Evolutionary conservation across 2,329 filamentous ascomycete species (phyloP), one percentile per base, ranked within the genome.

Genomic region (Colletotrichum sp.): DNA sequence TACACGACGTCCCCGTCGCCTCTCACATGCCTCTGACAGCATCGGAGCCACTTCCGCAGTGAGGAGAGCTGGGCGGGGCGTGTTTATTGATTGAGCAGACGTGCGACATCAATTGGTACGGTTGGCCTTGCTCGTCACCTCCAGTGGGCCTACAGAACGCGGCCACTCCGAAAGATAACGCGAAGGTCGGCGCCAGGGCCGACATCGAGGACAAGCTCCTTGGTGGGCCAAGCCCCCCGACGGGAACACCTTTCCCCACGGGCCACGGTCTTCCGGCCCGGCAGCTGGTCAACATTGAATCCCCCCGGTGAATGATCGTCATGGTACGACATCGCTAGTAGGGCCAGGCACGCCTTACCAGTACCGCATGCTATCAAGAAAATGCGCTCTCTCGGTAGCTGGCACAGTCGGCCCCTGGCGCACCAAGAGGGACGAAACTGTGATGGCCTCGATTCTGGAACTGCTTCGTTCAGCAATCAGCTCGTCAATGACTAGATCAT

Each of bases 51-150:
- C 44, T 71, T 64, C 24, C 59, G 26, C 16, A 32, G 30, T 15
- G n/a, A 34, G 28, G 49, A 49, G n/a, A 71, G 49, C 68, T 60
- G n/a, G 30, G 32, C 26, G 60, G 67, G 72, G 18, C n/a, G 10
- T 15, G 12, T 63, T 12, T 34, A 15, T 63, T 21, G 18, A 60
- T 34, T 9, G 36, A 57, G 24, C 34, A 26, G 59, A 21, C 28
- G 34, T 26, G 44, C 52, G 44, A 28, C 64, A 68, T 26, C 13
- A 68, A 66, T 71, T 71, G 72, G 72, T 63, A 75, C 68, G 68
- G 72, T 30, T 66, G 60, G 26, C 62, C 9, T 63, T 63, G 57
- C 39, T 52, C 36, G 21, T 34, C 32, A 26, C 49, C 49, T 49
- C 49, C 49, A 49, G 67, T 74, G 67, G 67, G 44, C 59, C 67